These are phyloP conservation scores for Brassica carinata DNA, from an alignment of 345 rosid genomes.

Conservation along the genomic window DNA sequence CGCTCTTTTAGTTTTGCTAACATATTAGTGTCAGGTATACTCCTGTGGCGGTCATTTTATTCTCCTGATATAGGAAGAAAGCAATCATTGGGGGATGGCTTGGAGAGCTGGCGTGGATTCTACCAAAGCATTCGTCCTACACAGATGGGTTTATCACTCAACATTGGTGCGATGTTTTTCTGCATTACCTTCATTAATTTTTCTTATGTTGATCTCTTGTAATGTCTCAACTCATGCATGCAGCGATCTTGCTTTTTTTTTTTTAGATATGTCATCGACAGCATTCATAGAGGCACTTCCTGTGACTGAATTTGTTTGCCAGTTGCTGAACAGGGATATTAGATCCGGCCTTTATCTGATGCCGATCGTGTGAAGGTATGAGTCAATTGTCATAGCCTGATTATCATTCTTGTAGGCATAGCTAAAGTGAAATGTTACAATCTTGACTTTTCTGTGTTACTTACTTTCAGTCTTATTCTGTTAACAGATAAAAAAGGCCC, in stretches of 20 bases:
- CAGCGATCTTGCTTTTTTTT: slow-evolving; percentile 20
- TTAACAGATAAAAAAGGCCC: slow-evolving; percentile 81
- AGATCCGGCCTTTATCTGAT: slow-evolving; percentile 78
- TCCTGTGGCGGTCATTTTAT: slow-evolving; percentile 94
- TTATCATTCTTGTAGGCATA: neutral
- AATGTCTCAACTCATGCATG: slow-evolving; percentile 10
- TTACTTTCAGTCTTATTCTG: slow-evolving; percentile 1
- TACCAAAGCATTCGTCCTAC: slow-evolving; percentile 98
- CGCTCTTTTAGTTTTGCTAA: slow-evolving; percentile 18
- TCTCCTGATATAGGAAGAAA: slow-evolving; percentile 83
- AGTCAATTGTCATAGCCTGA: slow-evolving; percentile 18
- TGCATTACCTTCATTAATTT: neutral
- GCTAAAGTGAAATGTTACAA: neutral
- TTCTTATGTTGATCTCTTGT: neutral
- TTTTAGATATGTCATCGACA: slow-evolving; percentile 92
- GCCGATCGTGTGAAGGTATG: slow-evolving; percentile 92
- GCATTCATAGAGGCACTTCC: slow-evolving; percentile 93
- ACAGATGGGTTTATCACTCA: slow-evolving; percentile 89
- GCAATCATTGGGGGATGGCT: slow-evolving; percentile 83
- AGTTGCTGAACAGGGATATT: slow-evolving; percentile 72
- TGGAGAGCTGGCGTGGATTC: slow-evolving; percentile 98
- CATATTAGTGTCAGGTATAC: slow-evolving; percentile 54
- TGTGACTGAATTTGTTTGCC: slow-evolving; percentile 69
- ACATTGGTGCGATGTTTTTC: slow-evolving; percentile 59
- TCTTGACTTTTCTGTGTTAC: neutral